A percentile compares a stretch with the other conserved stretches of the same genome.
Conservation (phyloP, 2,329 filamentous ascomycete genomes). For the Thelonectria blattea region DNA sequence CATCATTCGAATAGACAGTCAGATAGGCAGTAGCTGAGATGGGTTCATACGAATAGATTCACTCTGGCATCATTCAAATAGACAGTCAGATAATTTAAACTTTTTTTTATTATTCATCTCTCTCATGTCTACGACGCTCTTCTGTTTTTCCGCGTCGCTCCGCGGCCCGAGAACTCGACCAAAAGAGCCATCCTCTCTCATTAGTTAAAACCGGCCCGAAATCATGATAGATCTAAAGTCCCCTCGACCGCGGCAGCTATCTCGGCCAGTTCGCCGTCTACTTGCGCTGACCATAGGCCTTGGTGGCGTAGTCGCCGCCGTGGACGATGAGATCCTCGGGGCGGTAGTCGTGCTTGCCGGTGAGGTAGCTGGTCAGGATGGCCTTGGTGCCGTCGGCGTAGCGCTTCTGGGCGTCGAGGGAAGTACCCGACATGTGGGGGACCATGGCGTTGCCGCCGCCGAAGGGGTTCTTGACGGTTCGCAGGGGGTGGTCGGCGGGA, state of each 20-base stretch:
- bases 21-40: too few relatives aligned
- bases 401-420: conserved; percentile 94
- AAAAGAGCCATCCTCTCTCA: conserved; percentile 1
- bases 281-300: conserved; percentile 81
- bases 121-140: conserved; percentile 10
- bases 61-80: neutral
- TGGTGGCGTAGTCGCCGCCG: conserved; percentile 91
- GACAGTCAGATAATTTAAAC: neutral
- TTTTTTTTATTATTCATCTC: conserved; percentile 11
- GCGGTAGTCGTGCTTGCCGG: conserved; percentile 84
- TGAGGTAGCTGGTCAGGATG: conserved; percentile 91
- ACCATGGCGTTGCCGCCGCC: conserved; percentile 99
- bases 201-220: neutral
- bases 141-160: conserved; percentile 2
- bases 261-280: conserved; percentile 17
- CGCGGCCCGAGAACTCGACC: neutral
- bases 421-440: conserved; percentile 98
- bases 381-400: conserved; percentile 88
- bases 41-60: neutral
- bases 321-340: conserved; percentile 90
- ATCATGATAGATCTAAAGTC: conserved; percentile 2
- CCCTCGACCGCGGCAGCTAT: neutral
- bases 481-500: conserved; percentile 89
- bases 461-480: conserved; percentile 91
- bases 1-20: too few relatives aligned